A percentile compares a stretch with the other conserved stretches of the same genome.
Evolutionary conservation across 345 rosid genomes (phyloP).

Genomic region (Citrus unshiu): DNA sequence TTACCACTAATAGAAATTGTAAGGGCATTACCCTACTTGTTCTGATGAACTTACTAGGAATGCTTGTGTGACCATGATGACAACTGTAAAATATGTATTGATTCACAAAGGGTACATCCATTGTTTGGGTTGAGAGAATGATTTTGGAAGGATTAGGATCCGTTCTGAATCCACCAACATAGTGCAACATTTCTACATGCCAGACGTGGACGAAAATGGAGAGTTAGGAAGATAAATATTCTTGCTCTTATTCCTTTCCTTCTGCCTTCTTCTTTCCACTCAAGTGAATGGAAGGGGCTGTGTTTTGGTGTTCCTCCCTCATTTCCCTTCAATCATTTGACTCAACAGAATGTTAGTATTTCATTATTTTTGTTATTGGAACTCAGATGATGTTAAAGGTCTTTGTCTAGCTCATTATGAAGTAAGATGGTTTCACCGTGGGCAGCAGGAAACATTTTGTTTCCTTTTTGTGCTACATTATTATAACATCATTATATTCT

Average conservation of each 20-base stretch:
- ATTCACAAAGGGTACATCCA: not conserved
- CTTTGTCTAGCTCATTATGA: not conserved
- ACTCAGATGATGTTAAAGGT: not conserved
- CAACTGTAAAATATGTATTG: not conserved
- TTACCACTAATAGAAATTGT: not conserved
- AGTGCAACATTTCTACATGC: not conserved
- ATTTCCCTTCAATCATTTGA: not conserved
- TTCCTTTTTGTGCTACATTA: not conserved
- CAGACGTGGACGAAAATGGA: not conserved
- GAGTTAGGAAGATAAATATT: not conserved
- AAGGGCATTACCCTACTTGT: not conserved
- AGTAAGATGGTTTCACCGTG: not conserved
- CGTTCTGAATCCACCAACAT: not conserved
- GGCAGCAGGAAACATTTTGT: not conserved
- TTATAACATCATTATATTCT: not conserved
- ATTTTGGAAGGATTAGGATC: not conserved
- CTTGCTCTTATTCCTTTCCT: not conserved
- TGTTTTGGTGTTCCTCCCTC: not conserved
- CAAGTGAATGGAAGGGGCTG: not conserved
- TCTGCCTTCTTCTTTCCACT: not conserved
- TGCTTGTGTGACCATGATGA: not conserved
- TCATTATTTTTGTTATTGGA: not conserved
- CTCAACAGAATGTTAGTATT: not conserved
- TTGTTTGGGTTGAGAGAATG: not conserved
- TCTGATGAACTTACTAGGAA: not conserved